Evolutionary conservation across 352 stramenopile species (phyloP).

Genomic region (Poterioochromonas sp.): DNA sequence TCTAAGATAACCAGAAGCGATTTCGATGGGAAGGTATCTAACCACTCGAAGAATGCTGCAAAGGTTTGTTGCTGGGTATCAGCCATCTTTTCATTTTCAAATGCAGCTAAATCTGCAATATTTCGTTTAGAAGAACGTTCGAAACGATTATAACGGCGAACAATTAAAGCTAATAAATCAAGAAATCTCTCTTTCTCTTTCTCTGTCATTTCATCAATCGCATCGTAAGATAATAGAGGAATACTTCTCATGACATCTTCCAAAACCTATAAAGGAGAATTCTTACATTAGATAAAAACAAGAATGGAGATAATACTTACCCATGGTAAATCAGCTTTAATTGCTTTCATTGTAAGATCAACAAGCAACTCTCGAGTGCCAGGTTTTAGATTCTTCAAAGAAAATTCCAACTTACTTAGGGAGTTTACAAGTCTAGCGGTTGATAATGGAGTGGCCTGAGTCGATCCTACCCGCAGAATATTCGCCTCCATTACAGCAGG

Average conservation of each 20-base stretch:
- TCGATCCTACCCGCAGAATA: too few relatives aligned
- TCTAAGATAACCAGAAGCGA: too few relatives aligned
- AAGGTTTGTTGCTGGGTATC: background rate
- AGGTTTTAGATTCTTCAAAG: too few relatives aligned
- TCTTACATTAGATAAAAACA: too few relatives aligned
- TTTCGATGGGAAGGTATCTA: background rate
- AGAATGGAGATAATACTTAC: too few relatives aligned
- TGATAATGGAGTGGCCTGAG: too few relatives aligned
- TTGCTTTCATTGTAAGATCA: too few relatives aligned
- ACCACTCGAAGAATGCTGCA: background rate
- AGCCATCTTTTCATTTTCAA: background rate
- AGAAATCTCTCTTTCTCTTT: background rate
- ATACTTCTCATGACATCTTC: background rate
- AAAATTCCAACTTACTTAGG: too few relatives aligned
- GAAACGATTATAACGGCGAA: background rate
- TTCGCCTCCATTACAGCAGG: too few relatives aligned
- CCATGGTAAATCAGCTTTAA: too few relatives aligned
- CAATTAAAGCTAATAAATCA: background rate
- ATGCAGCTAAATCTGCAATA: background rate
- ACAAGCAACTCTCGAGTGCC: too few relatives aligned
- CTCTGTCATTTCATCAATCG: background rate
- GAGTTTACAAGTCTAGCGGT: too few relatives aligned
- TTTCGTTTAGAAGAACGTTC: background rate
- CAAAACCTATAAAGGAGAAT: background rate
- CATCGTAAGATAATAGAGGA: background rate